Conservation (phyloP, 2,329 filamentous ascomycete genomes). For the Reticulascus tulasneorum region DNA sequence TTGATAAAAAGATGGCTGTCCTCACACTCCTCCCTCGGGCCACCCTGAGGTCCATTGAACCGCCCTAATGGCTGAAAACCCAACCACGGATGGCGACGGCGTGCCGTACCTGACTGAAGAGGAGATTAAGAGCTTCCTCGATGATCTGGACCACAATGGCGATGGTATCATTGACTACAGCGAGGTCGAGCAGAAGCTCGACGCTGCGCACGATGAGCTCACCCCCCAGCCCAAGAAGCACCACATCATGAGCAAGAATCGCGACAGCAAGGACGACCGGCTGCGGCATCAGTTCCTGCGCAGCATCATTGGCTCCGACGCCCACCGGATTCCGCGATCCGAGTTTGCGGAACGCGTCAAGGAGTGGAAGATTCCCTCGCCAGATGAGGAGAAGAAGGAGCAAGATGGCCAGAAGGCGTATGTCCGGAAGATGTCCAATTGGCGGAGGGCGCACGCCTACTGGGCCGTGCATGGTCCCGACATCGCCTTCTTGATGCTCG, state of each 20-base stretch:
- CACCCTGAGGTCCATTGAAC: too few relatives aligned
- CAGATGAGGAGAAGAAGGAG: conserved; percentile 42
- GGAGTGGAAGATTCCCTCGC: conserved; percentile 43
- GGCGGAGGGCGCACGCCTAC: conserved; percentile 44
- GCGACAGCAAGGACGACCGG: conserved; percentile 25
- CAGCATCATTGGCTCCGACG: conserved; percentile 41
- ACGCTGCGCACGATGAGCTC: conserved; percentile 48
- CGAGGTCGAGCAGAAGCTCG: conserved; percentile 50
- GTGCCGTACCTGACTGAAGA: conserved; percentile 36
- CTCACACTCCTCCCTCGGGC: too few relatives aligned
- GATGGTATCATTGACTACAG: conserved; percentile 49
- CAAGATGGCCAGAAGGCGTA: conserved; percentile 43
- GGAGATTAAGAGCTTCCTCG: conserved; percentile 48
- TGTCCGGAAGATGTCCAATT: conserved; percentile 38
- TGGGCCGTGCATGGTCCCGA: conserved; percentile 53
- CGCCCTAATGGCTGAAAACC: conserved; percentile 19
- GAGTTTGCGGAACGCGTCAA: conserved; percentile 42
- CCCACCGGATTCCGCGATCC: conserved; percentile 37
- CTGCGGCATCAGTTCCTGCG: conserved; percentile 48
- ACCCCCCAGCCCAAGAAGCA: conserved; percentile 41
- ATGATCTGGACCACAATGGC: conserved; percentile 47
- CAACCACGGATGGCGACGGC: conserved; percentile 19
- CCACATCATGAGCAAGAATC: conserved; percentile 34
- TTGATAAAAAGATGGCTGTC: too few relatives aligned
- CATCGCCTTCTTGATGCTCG: conserved; percentile 43